Base-by-base conservation (phyloP, 192 early-diverging fungal species). In the Mortierella antarctica region DNA sequence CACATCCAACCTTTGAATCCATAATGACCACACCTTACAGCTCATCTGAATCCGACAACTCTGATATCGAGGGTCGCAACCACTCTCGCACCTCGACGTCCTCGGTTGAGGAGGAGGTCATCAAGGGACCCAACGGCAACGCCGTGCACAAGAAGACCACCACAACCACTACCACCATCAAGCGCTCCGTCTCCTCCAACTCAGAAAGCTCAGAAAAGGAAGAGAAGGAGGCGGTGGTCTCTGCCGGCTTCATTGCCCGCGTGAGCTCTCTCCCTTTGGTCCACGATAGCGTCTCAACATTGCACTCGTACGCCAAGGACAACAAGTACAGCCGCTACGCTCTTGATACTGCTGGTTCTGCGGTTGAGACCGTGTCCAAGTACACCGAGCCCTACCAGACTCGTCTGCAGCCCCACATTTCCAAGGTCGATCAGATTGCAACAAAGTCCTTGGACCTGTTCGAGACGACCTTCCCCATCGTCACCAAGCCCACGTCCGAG, bases 381-480 rank as follows among this genome's bases (percentile, higher is more conserved):
- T 74, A 74, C 69, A 73, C 83, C 9, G 73, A 82, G 53, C 84
- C 84, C 15, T 88, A 85, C 55, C 52, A 77, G 11, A 73, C 61
- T 13, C 66, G 73, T 45, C 86, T 92, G 49, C 87, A 89, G 63
- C 68, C 79, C 23, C 88, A 88, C 23, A 82, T 91, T 39, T 70
- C 79, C 53, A 83, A 75, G 2, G 86, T 86, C 6, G 92, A 94
- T 63, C 74, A 85, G 41, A 67, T 91, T 51, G 91, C 89, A 52
- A 84, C 81, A 40, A 84, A 88, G 49, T 91, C 91, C 12, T 80
- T 94, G 15, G 90, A 91, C 58, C 48, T 86, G n/a, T 63, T 94
- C 20, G 92, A 92, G 63, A 63, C 82, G 20, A 84, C 73, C 47
- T 91, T 90, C 70, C 90, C 91, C 17, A 85, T 89, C 56, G 83